Evolutionary conservation across 129 eudicot species (phyloP).

Genomic region (Flaveria sonorensis): DNA sequence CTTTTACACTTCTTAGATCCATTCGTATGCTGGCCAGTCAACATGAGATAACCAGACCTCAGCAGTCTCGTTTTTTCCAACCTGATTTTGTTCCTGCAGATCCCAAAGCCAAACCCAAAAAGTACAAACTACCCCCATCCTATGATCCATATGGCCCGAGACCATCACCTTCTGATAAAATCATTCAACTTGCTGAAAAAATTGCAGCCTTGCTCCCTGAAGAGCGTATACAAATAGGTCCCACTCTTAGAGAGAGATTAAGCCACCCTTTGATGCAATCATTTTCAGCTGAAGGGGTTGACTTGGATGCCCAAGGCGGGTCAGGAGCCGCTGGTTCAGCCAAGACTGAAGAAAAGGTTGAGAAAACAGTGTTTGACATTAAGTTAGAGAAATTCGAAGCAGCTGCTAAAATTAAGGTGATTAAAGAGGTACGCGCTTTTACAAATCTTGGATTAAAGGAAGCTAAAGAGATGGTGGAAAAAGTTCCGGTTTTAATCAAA

Average conservation of each 20-base stretch:
- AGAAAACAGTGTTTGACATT: constrained; percentile 70
- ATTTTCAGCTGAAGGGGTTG: constrained; percentile 60
- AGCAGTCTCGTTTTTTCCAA: constrained; percentile 61
- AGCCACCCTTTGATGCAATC: constrained; percentile 62
- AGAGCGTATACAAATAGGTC: constrained; percentile 64
- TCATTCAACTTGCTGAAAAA: constrained; percentile 66
- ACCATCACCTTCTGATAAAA: constrained; percentile 78
- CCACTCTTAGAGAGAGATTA: constrained; percentile 46
- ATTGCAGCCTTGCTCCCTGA: constrained; percentile 61
- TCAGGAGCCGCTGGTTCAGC: constrained; percentile 41
- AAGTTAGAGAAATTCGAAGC: constrained; percentile 68
- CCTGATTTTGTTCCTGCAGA: constrained; percentile 59
- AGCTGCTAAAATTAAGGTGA: constrained; percentile 62
- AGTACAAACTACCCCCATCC: constrained; percentile 56
- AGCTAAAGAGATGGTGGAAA: constrained; percentile 73
- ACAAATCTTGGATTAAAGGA: constrained; percentile 70
- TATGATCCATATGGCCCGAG: constrained; percentile 77
- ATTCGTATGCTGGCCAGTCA: constrained; percentile 20
- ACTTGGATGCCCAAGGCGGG: constrained; percentile 51
- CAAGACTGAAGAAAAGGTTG: constrained; percentile 56
- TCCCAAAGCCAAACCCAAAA: constrained; percentile 54
- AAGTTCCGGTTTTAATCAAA: constrained; percentile 53
- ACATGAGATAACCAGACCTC: constrained; percentile 41
- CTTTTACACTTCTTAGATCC: constrained; percentile 45
- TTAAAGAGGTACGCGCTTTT: constrained; percentile 68